Conservation (phyloP, 2,329 filamentous ascomycete species). For the Trichoderma guizhouense region DNA sequence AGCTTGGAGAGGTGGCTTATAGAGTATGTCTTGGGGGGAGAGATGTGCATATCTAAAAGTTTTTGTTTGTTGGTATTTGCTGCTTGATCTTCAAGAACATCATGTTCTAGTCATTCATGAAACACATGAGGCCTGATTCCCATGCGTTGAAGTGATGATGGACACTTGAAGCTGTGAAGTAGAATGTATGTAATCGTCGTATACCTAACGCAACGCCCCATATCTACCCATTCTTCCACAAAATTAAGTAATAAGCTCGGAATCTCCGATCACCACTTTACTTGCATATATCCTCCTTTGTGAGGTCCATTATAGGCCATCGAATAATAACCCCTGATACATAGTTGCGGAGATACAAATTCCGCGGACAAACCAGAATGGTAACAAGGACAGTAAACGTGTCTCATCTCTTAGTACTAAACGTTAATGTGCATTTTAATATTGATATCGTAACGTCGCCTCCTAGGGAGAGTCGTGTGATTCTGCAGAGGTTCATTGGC, state of each 20-base stretch:
- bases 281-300: not conserved
- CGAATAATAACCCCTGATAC: not conserved
- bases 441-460: not conserved
- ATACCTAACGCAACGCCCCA: fast-evolving
- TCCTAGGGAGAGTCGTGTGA: not conserved
- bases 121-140: not conserved
- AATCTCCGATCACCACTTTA: not conserved
- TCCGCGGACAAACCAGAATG: not conserved
- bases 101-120: not conserved
- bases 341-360: not conserved
- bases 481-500: not conserved
- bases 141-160: not conserved
- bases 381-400: not conserved
- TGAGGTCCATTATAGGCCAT: not conserved
- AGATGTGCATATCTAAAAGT: not conserved
- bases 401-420: not conserved
- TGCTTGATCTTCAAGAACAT: not conserved
- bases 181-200: not conserved
- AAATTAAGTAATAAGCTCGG: not conserved
- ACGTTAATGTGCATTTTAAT: not conserved
- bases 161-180: not conserved
- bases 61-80: not conserved
- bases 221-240: not conserved
- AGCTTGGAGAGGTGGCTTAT: not conserved
- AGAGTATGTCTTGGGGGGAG: not conserved